Base-by-base conservation (phyloP, 2,329 filamentous ascomycete species). In the Mariannaea elegans region DNA sequence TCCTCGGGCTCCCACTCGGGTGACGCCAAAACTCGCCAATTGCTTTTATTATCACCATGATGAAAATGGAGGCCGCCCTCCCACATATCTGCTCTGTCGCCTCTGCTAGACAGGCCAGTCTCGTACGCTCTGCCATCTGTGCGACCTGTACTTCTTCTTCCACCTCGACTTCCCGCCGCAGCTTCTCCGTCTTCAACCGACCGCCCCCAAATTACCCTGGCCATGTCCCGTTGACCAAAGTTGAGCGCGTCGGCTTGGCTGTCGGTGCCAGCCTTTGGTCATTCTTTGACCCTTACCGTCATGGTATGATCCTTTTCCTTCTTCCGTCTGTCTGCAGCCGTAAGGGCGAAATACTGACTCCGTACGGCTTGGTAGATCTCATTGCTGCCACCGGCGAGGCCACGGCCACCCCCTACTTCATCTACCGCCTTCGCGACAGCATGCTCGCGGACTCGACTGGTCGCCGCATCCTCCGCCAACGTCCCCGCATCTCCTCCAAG, bases 301-400 rank as follows among this genome's bases (percentile, higher is more conserved):
- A 88, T 75, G 91, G 91, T 90, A 81, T 49, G 70, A 58, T 13
- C 14, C 12, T 3, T 7, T 13, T 7, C 4, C 19, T 18, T 24
- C 12, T 18, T 21, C 12, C 44, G 36, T 14, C 16, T 14, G 38
- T 18, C 19, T 13, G 16, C 34, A 10, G 8, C 9, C 2, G 10
- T 9, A 12, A 36, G 16, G 19, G 0, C 16, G 13, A 41, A 12
- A 5, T 27, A 5, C 16, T 16, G 12, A 47, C 31, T 46, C 32
- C 39, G 53, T 62, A 31, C 54, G 19, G 12, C 19, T 16, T 10
- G 1, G 13, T 71, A 92, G 95, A 99, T 80, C 88, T 99, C 67
- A 96, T 99, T 69, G 95, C 95, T 31, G 87, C 93, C 31, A 87
- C 97, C n/a, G 94, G 94, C 73, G 95, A 99, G 82, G 89, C 94